Conservation (phyloP, 1,284 basidiomycete species). For the Sanghuangporus baumii region DNA sequence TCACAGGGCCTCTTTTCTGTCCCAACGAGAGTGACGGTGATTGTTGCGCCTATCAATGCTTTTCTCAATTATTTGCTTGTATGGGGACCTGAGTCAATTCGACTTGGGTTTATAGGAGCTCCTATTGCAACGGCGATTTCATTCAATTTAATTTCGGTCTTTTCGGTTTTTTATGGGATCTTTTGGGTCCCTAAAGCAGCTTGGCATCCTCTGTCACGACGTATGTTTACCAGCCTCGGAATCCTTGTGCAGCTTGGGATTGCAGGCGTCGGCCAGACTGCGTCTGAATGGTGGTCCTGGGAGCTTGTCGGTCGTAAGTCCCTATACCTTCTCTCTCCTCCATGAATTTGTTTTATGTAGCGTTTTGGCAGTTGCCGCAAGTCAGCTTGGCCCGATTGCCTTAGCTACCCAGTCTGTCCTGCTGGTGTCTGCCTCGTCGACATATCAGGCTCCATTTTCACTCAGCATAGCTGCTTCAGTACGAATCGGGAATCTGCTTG, state of each 20-base stretch:
- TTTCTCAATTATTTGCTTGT: slow-evolving; percentile 83
- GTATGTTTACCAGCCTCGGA: slow-evolving; percentile 67
- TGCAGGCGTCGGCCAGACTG: slow-evolving; percentile 64
- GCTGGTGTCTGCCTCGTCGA: slow-evolving; percentile 67
- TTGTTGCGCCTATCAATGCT: slow-evolving; percentile 85
- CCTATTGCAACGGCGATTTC: slow-evolving; percentile 87
- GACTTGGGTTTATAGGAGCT: slow-evolving; percentile 90
- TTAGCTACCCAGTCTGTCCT: slow-evolving; percentile 73
- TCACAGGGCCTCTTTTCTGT: slow-evolving; percentile 84
- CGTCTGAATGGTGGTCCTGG: slow-evolving; percentile 92
- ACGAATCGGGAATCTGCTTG: slow-evolving; percentile 82
- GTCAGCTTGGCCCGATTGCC: slow-evolving; percentile 47
- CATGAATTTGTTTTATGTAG: slow-evolving; percentile 41
- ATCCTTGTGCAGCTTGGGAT: slow-evolving; percentile 71
- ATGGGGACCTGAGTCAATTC: slow-evolving; percentile 74
- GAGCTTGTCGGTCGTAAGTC: slow-evolving; percentile 61
- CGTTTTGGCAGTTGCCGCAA: slow-evolving; percentile 23
- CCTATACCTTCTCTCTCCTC: neutral
- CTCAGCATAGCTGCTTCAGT: slow-evolving; percentile 80
- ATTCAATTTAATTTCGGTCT: slow-evolving; percentile 76
- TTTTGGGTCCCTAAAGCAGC: slow-evolving; percentile 74
- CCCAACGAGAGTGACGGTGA: slow-evolving; percentile 80
- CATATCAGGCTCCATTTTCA: slow-evolving; percentile 83
- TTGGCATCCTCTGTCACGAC: slow-evolving; percentile 75
- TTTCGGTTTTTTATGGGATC: slow-evolving; percentile 69